Evolutionary conservation across 805 yeast species (phyloP).

Genomic region (Lipomyces spencermartinsiae): DNA sequence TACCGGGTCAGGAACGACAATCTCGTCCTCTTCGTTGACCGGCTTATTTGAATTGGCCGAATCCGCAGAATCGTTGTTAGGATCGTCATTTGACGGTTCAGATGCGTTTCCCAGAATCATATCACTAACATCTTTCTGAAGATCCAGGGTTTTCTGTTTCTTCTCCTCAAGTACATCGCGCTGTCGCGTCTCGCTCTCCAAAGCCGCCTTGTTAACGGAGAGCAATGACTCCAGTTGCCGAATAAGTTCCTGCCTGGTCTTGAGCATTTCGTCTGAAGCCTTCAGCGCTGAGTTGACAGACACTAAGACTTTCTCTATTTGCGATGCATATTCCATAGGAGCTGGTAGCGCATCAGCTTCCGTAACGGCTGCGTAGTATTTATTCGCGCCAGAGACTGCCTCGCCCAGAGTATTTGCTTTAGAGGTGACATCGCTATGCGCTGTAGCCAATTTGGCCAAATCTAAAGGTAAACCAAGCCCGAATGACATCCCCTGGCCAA

Average conservation of each 20-base stretch:
- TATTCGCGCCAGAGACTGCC: constrained; percentile 23
- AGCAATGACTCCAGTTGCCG: constrained; percentile 45
- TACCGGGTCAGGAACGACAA: constrained; percentile 25
- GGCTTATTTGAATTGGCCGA: not conserved
- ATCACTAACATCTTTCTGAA: constrained; percentile 20
- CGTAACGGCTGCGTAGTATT: constrained; percentile 32
- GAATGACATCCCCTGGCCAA: constrained; percentile 34
- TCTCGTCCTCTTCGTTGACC: constrained; percentile 17
- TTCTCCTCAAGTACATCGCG: constrained; percentile 44
- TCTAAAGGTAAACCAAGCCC: constrained; percentile 36
- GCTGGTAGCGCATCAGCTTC: constrained; percentile 47
- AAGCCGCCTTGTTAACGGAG: constrained; percentile 41
- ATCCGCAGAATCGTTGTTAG: constrained; percentile 6
- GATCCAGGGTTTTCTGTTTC: constrained; percentile 34
- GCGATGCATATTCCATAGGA: constrained; percentile 44
- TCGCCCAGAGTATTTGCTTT: constrained; percentile 18
- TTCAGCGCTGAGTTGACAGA: constrained; percentile 41
- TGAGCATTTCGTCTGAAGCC: constrained; percentile 43
- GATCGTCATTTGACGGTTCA: constrained; percentile 2
- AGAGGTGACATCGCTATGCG: constrained; percentile 15
- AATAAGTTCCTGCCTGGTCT: constrained; percentile 38
- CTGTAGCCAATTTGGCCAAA: constrained; percentile 32
- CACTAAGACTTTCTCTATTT: constrained; percentile 40
- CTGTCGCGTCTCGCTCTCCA: constrained; percentile 43
- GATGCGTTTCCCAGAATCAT: constrained; percentile 19